phyloP scores from a whole-genome alignment of 2,329 filamentous ascomycete genomes.

The Scorias spongiosa region DNA sequence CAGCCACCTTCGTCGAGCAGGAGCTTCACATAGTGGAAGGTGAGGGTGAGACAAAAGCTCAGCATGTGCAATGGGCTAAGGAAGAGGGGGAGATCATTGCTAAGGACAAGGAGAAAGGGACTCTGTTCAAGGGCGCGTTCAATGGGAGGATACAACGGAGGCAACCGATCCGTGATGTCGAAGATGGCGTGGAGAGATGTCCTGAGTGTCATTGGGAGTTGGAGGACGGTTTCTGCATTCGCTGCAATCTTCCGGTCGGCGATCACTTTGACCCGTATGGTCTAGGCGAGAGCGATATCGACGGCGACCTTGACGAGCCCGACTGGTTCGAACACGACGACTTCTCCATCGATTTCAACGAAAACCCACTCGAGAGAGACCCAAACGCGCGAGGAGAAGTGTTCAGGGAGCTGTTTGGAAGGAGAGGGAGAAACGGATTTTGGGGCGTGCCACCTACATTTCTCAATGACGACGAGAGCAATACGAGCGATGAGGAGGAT shows the following conservation, averaged over 20 bases:
- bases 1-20: slow-evolving; percentile 43
- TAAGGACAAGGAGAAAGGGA: slow-evolving; percentile 42
- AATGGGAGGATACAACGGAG: slow-evolving; percentile 10
- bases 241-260: slow-evolving; percentile 38
- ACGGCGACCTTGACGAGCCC: slow-evolving; percentile 9
- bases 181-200: slow-evolving; percentile 48
- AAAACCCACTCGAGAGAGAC: slow-evolving; percentile 20
- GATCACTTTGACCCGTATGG: slow-evolving; percentile 19
- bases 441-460: not conserved
- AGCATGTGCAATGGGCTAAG: slow-evolving; percentile 41
- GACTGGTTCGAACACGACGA: slow-evolving; percentile 19
- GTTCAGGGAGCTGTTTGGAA: slow-evolving; percentile 1
- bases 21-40: slow-evolving; percentile 39
- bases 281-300: slow-evolving; percentile 18
- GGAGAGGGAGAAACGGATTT: slow-evolving; percentile 8
- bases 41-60: slow-evolving; percentile 45
- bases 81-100: slow-evolving; percentile 47
- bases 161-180: slow-evolving; percentile 36
- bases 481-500: slow-evolving; percentile 10
- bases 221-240: slow-evolving; percentile 41
- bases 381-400: slow-evolving; percentile 26
- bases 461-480: slow-evolving; percentile 1
- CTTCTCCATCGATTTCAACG: not conserved
- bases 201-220: slow-evolving; percentile 49
- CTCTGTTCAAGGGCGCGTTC: slow-evolving; percentile 50